Conservation (phyloP, 2,329 filamentous ascomycete genomes). For the Fusarium verticillioides region DNA sequence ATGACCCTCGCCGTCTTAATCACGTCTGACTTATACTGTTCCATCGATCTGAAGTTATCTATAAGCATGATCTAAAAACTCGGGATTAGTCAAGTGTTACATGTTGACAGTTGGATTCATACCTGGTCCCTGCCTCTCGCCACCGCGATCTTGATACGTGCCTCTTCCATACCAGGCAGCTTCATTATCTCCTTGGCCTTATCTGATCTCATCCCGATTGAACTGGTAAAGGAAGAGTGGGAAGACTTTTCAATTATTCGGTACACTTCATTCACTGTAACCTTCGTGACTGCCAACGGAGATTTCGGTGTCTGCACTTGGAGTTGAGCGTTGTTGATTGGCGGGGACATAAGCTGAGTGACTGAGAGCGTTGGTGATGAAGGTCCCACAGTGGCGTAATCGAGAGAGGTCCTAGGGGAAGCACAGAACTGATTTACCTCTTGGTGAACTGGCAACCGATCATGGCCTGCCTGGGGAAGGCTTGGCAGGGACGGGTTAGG, state of each 20-base stretch:
- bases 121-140: neutral
- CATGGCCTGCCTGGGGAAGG: neutral
- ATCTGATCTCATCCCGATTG: neutral
- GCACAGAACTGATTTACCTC: neutral
- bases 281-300: neutral
- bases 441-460: neutral
- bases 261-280: neutral
- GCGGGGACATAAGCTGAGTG: neutral
- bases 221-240: neutral
- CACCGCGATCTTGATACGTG: neutral
- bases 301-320: neutral
- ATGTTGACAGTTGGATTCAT: too few relatives aligned
- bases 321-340: neutral
- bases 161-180: neutral
- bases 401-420: neutral
- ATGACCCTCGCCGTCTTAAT: neutral
- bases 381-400: neutral
- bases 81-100: rapidly evolving
- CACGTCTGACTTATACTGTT: rapidly evolving
- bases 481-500: neutral
- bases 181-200: neutral
- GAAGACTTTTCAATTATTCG: neutral
- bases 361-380: neutral
- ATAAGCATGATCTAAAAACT: neutral
- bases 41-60: neutral